phyloP scores from a whole-genome alignment of 768 basidiomycete genomes.

The Hebeloma cylindrosporum region DNA sequence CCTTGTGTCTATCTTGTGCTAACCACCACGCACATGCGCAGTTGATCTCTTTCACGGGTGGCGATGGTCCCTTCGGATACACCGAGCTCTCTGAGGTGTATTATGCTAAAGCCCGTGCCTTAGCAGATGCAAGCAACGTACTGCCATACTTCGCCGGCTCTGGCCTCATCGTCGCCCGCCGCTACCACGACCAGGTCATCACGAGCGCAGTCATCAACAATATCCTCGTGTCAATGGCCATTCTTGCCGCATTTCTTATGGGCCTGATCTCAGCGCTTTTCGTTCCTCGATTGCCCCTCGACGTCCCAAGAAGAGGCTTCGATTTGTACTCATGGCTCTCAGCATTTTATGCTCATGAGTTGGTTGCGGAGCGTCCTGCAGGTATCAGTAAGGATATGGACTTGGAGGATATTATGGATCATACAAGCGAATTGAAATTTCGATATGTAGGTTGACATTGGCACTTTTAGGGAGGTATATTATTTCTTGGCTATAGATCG shows the following conservation, averaged over 20 bases:
- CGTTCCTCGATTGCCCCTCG: constrained; percentile 25
- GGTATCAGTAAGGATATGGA: constrained; percentile 28
- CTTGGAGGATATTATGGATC: constrained; percentile 27
- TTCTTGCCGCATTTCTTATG: constrained; percentile 26
- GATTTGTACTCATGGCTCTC: constrained; percentile 29
- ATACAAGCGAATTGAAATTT: constrained; percentile 30
- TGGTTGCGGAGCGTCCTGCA: constrained; percentile 14
- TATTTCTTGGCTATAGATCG: too few relatives aligned
- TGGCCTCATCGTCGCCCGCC: constrained; percentile 34
- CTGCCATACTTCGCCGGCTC: constrained; percentile 44
- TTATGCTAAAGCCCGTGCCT: constrained; percentile 34
- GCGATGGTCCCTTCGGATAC: constrained; percentile 38
- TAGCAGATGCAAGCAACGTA: constrained; percentile 40
- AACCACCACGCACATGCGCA: constrained; percentile 10
- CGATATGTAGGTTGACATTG: constrained; percentile 16
- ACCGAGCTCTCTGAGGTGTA: constrained; percentile 33
- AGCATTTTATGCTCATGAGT: constrained; percentile 23
- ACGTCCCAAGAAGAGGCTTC: constrained; percentile 25
- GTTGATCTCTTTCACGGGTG: constrained; percentile 38
- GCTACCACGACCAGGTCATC: constrained; percentile 31
- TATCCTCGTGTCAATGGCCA: constrained; percentile 22
- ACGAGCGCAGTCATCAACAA: constrained; percentile 27
- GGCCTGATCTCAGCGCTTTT: constrained; percentile 32
- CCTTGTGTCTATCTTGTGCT: not conserved
- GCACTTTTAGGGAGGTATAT: too few relatives aligned